Base-by-base conservation (phyloP, 208 protist genomes). In the Trypanosoma lewisi region DNA sequence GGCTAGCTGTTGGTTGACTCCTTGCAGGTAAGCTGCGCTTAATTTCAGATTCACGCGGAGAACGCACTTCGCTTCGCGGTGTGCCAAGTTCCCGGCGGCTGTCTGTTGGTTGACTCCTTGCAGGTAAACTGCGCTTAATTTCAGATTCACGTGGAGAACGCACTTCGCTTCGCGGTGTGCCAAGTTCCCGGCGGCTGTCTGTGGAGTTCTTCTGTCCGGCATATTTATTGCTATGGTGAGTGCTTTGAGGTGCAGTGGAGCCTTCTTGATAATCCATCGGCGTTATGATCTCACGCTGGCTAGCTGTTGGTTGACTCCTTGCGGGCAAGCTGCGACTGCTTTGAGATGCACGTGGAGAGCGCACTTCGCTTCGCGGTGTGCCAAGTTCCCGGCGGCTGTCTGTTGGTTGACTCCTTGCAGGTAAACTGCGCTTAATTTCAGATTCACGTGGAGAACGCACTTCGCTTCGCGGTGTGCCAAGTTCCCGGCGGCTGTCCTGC, bases 101-200 rank as follows among this genome's bases (percentile, higher is more conserved):
- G 14, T 23, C 36, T 14, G 41, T 5, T n/a, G n/a, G n/a, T n/a
- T n/a, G 2, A 37, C 4, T 1, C 30, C 2, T 12, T 21, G 31
- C 2, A 4, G 30, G 7, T 39, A 9, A 3, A n/a, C 19, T 39
- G 14, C 28, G 50, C n/a, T 36, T 19, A 30, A 27, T 11, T 27
- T 30, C 31, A 34, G 30, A 21, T n/a, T 21, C 16, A 47, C 16
- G 42, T n/a, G 17, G 42, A n/a, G 42, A 21, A 6, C 34, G 59
- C 3, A 44, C n/a, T 25, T 48, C 59, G 27, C 59, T 65, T 30
- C 14, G 30, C 41, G 47, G 19, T 25, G 59, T 31, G 4, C 31
- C 49, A n/a, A 54, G 30, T 31, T 65, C 59, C 25, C 57, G 39
- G 12, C 44, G 27, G 25, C 57, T 63, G 44, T 52, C 28, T 14